These are phyloP conservation scores for Eucalyptus albens DNA, from an alignment of 345 rosid species.

Conservation along the genomic window DNA sequence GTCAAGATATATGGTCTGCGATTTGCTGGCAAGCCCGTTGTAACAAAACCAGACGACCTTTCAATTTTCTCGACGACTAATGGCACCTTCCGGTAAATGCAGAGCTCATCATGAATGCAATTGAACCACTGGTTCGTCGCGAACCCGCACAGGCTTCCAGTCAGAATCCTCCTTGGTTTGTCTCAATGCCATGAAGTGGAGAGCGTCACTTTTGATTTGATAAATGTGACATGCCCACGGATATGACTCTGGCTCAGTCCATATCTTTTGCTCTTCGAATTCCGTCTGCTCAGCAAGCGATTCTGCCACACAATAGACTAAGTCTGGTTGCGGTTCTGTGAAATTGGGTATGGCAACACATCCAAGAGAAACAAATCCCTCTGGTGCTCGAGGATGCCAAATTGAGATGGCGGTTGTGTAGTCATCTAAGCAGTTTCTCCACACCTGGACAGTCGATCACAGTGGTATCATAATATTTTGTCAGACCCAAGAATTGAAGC, in stretches of 20 bases:
- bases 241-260: conserved; percentile 76
- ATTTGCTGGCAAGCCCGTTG: background rate
- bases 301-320: conserved; percentile 57
- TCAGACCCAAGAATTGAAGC: background rate
- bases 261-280: conserved; percentile 78
- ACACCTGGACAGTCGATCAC: conserved; percentile 33
- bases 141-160: conserved; percentile 68
- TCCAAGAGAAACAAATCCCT: conserved; percentile 65
- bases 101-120: background rate
- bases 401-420: conserved; percentile 58
- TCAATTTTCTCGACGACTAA: background rate
- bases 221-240: conserved; percentile 93
- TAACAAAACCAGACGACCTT: background rate
- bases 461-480: background rate
- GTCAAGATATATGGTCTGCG: background rate
- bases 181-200: conserved; percentile 82
- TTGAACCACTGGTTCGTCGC: conserved; percentile 19
- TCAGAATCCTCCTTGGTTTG: conserved; percentile 50
- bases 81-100: background rate
- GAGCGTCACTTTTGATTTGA: conserved; percentile 82
- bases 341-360: conserved; percentile 59
- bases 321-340: conserved; percentile 52
- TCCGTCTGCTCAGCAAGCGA: conserved; percentile 56
- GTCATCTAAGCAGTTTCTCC: conserved; percentile 90
- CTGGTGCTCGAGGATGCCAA: conserved; percentile 93